Conservation (phyloP, 2,329 filamentous ascomycete species). For the Hymenoscyphus occultus region DNA sequence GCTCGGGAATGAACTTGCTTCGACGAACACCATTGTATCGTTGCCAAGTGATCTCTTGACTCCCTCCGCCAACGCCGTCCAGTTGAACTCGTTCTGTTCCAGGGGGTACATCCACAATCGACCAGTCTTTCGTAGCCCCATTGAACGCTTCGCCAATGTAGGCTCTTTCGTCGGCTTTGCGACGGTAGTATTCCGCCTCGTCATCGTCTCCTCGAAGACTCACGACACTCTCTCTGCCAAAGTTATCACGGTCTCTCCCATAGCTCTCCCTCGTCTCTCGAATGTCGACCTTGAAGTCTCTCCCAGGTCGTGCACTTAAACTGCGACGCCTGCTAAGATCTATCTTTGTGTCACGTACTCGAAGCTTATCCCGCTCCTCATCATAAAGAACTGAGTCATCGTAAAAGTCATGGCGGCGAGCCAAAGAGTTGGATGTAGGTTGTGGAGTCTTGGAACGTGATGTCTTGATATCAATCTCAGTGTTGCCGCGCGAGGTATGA, state of each 20-base stretch:
- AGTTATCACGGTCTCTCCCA: conserved; percentile 2
- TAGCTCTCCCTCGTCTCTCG: conserved; percentile 10
- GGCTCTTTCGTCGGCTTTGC: conserved; percentile 66
- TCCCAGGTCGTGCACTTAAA: conserved; percentile 29
- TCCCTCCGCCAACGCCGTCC: conserved; percentile 74
- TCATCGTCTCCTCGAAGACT: conserved; percentile 35
- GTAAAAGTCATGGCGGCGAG: conserved; percentile 43
- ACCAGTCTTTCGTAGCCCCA: conserved; percentile 74
- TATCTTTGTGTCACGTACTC: conserved; percentile 38
- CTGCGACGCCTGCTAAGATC: conserved; percentile 30
- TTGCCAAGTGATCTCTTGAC: conserved; percentile 74
- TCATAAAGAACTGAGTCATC: conserved; percentile 69
- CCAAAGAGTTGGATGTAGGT: conserved; percentile 18
- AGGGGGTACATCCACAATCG: conserved; percentile 78
- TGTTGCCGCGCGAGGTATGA: conserved; percentile 50
- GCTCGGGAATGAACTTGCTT: conserved; percentile 69
- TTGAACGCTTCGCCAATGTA: conserved; percentile 71
- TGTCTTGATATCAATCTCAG: conserved; percentile 53
- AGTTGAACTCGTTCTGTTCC: conserved; percentile 79
- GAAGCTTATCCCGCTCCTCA: conserved; percentile 35
- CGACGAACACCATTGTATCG: conserved; percentile 75
- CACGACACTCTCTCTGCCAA: background rate
- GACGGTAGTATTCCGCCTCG: conserved; percentile 61
- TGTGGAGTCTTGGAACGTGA: conserved; percentile 25
- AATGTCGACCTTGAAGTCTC: conserved; percentile 27